Conservation (phyloP, 2,329 filamentous ascomycete species). For the Mollisiaceae sp. region DNA sequence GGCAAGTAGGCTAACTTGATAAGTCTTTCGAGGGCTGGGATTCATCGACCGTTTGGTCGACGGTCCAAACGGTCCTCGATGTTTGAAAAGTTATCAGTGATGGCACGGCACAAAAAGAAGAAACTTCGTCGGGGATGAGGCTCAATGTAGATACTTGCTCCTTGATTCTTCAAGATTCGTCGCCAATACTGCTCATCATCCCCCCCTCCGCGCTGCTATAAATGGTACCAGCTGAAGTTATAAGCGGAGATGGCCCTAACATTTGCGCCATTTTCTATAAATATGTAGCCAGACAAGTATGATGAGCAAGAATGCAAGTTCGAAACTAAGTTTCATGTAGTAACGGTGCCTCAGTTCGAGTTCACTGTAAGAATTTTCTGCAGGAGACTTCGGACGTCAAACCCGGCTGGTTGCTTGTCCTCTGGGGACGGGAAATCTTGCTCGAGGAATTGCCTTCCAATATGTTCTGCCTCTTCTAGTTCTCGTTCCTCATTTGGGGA, state of each 20-base stretch:
- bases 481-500: slow-evolving; percentile 66
- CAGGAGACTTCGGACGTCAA: slow-evolving; percentile 39
- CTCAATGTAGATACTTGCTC: background rate
- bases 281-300: slow-evolving; percentile 6
- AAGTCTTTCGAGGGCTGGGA: slow-evolving; percentile 13
- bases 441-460: slow-evolving; percentile 63
- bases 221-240: background rate
- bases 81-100: slow-evolving; percentile 15
- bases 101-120: slow-evolving; percentile 7
- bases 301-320: slow-evolving; percentile 20
- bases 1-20: background rate
- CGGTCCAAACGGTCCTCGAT: slow-evolving; percentile 10
- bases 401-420: slow-evolving; percentile 21
- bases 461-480: slow-evolving; percentile 68
- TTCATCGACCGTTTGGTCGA: slow-evolving; percentile 17
- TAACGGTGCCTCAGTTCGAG: slow-evolving; percentile 18
- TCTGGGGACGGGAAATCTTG: slow-evolving; percentile 37
- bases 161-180: background rate
- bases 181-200: background rate
- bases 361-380: slow-evolving; percentile 35
- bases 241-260: background rate
- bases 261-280: slow-evolving; percentile 9
- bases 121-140: background rate
- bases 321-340: slow-evolving; percentile 29
- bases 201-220: slow-evolving; percentile 3